Percentiles rank a stretch among this genome's conserved stretches.
phyloP scores from a whole-genome alignment of 2,329 filamentous ascomycete genomes.

The Pseudogymnoascus sp. region DNA sequence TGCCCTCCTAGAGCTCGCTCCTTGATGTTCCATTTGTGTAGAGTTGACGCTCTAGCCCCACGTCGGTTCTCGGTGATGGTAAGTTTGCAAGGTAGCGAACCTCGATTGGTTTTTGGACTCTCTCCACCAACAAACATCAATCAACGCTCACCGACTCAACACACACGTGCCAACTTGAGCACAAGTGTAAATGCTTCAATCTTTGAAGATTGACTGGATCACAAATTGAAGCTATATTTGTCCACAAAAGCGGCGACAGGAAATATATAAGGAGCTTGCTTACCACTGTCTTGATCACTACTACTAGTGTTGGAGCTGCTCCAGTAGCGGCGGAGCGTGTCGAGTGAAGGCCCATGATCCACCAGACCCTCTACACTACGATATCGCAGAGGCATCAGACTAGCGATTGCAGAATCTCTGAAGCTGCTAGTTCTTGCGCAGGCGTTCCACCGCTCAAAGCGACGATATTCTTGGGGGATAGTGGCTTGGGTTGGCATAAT shows the following conservation, averaged over 20 bases:
- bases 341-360: constrained; percentile 2
- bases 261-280: neutral
- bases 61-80: neutral
- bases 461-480: neutral
- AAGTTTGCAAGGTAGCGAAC: neutral
- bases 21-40: constrained; percentile 2
- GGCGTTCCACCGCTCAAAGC: constrained; percentile 6
- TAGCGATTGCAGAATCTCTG: neutral
- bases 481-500: constrained; percentile 1
- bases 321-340: neutral
- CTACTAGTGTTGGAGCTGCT: constrained; percentile 3
- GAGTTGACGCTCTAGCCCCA: neutral
- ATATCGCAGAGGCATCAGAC: neutral
- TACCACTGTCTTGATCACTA: constrained; percentile 1
- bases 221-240: neutral
- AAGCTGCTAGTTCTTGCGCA: constrained; percentile 1
- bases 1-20: neutral
- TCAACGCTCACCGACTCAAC: neutral
- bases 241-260: neutral
- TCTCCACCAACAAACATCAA: neutral
- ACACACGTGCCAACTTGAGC: neutral
- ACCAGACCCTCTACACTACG: constrained; percentile 5
- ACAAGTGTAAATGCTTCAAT: neutral
- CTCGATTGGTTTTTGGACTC: neutral
- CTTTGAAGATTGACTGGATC: neutral